Percentiles rank a stretch among this genome's conserved stretches.
These are phyloP conservation scores for Candida lessepsii DNA, from an alignment of 805 yeast species.

Conservation along the genomic window DNA sequence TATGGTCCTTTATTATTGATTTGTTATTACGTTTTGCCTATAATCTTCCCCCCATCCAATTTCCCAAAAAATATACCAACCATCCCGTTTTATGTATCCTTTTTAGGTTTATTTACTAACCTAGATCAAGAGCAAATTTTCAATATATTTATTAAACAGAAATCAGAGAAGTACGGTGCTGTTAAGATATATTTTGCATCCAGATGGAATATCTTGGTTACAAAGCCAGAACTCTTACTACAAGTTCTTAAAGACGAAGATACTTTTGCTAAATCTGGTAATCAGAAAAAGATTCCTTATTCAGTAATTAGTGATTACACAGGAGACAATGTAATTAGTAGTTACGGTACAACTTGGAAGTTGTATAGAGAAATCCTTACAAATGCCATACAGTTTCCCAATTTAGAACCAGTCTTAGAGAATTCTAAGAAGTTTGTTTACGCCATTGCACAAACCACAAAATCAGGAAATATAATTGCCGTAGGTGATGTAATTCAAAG, in stretches of 20 bases:
- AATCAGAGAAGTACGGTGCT: conserved; percentile 53
- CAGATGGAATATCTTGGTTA: conserved; percentile 57
- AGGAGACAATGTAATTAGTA: conserved; percentile 60
- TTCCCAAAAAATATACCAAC: conserved; percentile 58
- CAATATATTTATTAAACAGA: conserved; percentile 39
- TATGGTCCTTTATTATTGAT: conserved; percentile 3
- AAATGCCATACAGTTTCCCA: conserved; percentile 51
- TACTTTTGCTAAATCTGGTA: conserved; percentile 57
- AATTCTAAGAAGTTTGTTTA: conserved; percentile 30
- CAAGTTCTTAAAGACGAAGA: conserved; percentile 50
- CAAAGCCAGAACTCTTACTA: conserved; percentile 45
- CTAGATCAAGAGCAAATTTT: conserved; percentile 52
- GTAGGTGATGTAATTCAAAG: conserved; percentile 42
- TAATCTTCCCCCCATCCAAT: conserved; percentile 45
- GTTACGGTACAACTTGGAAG: conserved; percentile 55
- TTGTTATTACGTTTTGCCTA: neutral
- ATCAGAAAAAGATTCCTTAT: conserved; percentile 56
- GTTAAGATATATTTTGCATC: conserved; percentile 60
- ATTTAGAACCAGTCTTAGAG: conserved; percentile 32
- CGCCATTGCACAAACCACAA: neutral
- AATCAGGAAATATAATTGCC: conserved; percentile 10
- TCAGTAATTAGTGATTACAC: conserved; percentile 54
- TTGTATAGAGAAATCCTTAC: conserved; percentile 45
- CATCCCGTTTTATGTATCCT: conserved; percentile 58
- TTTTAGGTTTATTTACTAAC: conserved; percentile 42